Conservation (phyloP, 768 basidiomycete species). For the Serendipita sp. region DNA sequence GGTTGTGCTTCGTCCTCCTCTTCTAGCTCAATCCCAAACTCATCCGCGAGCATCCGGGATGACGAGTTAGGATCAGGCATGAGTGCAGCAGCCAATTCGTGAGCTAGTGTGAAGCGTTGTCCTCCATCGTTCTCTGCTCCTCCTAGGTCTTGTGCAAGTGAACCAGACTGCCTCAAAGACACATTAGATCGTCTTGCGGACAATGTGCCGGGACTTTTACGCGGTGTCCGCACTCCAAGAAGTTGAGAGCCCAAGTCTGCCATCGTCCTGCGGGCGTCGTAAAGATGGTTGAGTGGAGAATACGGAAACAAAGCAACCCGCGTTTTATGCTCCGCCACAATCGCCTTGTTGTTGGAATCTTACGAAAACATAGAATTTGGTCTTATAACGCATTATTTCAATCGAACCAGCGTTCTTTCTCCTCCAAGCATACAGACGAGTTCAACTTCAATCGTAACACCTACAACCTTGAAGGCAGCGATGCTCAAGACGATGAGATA, state of each 20-base stretch:
- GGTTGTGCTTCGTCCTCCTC: conserved; percentile 36
- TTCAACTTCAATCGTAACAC: conserved; percentile 64
- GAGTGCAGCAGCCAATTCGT: conserved; percentile 73
- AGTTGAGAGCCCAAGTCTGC: conserved; percentile 4
- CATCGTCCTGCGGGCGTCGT: not conserved
- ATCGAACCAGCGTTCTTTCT: not conserved
- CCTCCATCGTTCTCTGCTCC: conserved; percentile 6
- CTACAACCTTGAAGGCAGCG: conserved; percentile 30
- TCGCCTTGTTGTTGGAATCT: not conserved
- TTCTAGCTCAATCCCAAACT: conserved; percentile 81
- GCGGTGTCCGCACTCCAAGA: not conserved
- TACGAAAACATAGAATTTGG: not conserved
- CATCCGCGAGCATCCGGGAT: conserved; percentile 67
- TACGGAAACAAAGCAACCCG: not conserved
- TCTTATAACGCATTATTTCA: not conserved
- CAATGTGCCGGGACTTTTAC: not conserved
- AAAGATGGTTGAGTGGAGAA: not conserved
- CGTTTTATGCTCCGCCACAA: conserved; percentile 1
- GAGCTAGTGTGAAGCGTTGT: conserved; percentile 35
- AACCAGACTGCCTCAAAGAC: conserved; percentile 3
- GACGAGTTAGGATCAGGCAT: conserved; percentile 74
- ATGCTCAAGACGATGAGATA: conserved; percentile 28
- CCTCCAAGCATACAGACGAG: conserved; percentile 31
- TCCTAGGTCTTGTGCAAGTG: conserved; percentile 4
- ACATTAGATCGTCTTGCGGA: not conserved